Percentiles rank a stretch among this genome's conserved stretches.
These are phyloP conservation scores for Coprinellus aureogranulatus DNA, from an alignment of 768 basidiomycete genomes.

Conservation along the genomic window DNA sequence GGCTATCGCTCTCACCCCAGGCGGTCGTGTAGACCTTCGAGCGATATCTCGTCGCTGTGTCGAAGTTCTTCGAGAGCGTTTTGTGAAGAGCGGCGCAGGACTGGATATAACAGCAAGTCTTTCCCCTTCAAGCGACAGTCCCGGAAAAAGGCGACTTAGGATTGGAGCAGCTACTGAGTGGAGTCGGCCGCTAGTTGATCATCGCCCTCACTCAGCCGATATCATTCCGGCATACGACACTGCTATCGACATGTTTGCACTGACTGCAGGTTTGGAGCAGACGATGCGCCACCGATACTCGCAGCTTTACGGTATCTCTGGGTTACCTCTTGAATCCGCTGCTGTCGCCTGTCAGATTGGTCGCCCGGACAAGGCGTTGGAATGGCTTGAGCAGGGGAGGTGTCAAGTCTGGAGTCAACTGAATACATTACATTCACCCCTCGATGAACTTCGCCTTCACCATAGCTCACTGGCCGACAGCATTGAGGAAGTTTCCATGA, in stretches of 20 bases:
- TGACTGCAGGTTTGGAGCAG: slow-evolving; percentile 7
- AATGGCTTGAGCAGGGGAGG: slow-evolving; percentile 30
- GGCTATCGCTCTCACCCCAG: neutral
- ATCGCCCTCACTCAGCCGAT: neutral
- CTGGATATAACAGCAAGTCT: too few species aligned
- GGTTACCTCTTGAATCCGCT: slow-evolving; percentile 15
- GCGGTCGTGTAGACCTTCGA: neutral
- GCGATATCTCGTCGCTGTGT: too few species aligned
- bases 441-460: slow-evolving; percentile 11
- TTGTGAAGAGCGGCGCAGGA: too few species aligned
- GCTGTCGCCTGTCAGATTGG: slow-evolving; percentile 20
- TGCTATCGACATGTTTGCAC: neutral
- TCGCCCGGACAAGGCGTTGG: slow-evolving; percentile 23
- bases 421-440: slow-evolving; percentile 8
- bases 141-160: neutral
- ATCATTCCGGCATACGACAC: neutral
- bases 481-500: slow-evolving; percentile 11
- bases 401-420: slow-evolving; percentile 16
- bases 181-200: neutral
- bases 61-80: too few species aligned
- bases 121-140: neutral
- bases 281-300: slow-evolving; percentile 2
- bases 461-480: slow-evolving; percentile 11
- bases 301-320: neutral
- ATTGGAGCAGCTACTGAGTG: neutral